Evolutionary conservation across 2,329 filamentous ascomycete genomes (phyloP).

Genomic region (Dactylellina sp.): DNA sequence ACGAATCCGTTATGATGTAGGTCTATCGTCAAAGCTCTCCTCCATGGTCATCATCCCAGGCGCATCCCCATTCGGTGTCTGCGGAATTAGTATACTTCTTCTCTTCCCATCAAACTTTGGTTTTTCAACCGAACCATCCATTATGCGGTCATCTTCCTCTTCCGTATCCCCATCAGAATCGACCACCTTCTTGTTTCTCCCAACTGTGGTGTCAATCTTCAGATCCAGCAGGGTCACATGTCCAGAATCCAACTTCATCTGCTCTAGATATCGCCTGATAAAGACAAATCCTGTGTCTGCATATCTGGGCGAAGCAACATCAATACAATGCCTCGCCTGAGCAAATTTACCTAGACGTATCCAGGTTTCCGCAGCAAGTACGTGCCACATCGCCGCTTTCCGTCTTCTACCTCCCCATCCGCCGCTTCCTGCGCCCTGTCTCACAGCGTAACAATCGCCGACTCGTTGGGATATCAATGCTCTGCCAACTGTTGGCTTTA

Average conservation of each 20-base stretch:
- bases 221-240: constrained; percentile 45
- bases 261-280: constrained; percentile 46
- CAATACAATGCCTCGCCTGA: constrained; percentile 81
- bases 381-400: constrained; percentile 90
- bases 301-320: constrained; percentile 63
- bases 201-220: constrained; percentile 41
- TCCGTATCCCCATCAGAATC: constrained; percentile 12
- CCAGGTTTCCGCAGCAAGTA: constrained; percentile 87
- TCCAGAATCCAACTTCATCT: constrained; percentile 50
- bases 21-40: constrained; percentile 27
- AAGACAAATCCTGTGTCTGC: constrained; percentile 34
- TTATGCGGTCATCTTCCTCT: constrained; percentile 14
- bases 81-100: constrained; percentile 50
- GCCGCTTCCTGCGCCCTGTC: constrained; percentile 73
- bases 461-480: constrained; percentile 87
- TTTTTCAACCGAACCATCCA: constrained; percentile 25
- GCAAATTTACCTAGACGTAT: constrained; percentile 78
- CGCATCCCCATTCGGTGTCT: constrained; percentile 53
- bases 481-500: constrained; percentile 76
- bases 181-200: constrained; percentile 2
- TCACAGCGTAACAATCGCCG: constrained; percentile 78
- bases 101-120: constrained; percentile 54
- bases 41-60: constrained; percentile 54
- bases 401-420: constrained; percentile 78
- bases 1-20: not conserved